Evolutionary conservation across 2,329 filamentous ascomycete species (phyloP).

Genomic region (Paecilomyces sp.): DNA sequence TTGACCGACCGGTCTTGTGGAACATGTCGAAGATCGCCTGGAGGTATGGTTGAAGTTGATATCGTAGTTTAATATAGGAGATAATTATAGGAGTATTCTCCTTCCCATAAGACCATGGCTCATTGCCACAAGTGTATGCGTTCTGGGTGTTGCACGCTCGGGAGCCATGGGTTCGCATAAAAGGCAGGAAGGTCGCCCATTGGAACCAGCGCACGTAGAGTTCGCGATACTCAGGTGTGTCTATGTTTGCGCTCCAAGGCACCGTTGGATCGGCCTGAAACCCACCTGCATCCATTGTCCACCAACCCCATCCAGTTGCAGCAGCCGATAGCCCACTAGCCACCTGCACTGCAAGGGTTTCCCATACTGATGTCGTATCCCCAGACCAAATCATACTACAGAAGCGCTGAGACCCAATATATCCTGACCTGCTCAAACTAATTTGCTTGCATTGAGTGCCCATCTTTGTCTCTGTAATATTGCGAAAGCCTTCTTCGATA

Average conservation of each 20-base stretch:
- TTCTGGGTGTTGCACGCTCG: too few species aligned
- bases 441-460: too few species aligned
- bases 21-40: constrained; percentile 26
- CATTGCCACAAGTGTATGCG: too few species aligned
- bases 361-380: constrained; percentile 49
- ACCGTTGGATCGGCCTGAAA: constrained; percentile 31
- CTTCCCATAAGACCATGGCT: constrained; percentile 57
- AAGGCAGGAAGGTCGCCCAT: constrained; percentile 48
- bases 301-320: constrained; percentile 54
- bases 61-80: constrained; percentile 50
- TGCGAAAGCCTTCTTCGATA: constrained; percentile 31
- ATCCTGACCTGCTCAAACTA: too few species aligned
- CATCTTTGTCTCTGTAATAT: too few species aligned
- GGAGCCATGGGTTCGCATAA: neutral
- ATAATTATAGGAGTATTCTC: constrained; percentile 51
- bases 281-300: constrained; percentile 64
- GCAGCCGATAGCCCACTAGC: neutral
- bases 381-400: constrained; percentile 62
- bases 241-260: constrained; percentile 46
- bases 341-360: too few species aligned
- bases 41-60: constrained; percentile 37
- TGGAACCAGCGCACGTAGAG: constrained; percentile 63
- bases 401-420: constrained; percentile 52
- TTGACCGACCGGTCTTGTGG: constrained; percentile 23
- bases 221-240: constrained; percentile 55